Conservation (phyloP, 805 yeast species). For the Hanseniaspora mollemarum region DNA sequence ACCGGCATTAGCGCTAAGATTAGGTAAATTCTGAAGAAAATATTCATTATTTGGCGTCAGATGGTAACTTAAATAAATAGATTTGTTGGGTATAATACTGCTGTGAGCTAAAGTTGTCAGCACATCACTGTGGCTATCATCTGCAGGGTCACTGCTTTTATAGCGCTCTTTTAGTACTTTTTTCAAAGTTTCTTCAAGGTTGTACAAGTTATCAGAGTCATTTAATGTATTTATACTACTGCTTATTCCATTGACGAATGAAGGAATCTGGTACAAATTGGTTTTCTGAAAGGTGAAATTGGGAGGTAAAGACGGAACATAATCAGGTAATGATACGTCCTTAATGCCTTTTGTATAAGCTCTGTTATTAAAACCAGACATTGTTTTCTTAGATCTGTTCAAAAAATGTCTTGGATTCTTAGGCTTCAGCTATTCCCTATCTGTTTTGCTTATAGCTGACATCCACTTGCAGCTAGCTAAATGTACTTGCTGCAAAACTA, state of each 20-base stretch:
- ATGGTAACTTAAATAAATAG: slow-evolving; percentile 4
- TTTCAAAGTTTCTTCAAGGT: neutral
- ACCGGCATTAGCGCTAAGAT: neutral
- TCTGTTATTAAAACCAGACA: neutral
- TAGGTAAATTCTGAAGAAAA: slow-evolving; percentile 8
- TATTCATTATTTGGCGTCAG: slow-evolving; percentile 10
- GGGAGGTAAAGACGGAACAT: slow-evolving; percentile 6
- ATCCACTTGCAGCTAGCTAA: neutral
- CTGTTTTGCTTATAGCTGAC: neutral
- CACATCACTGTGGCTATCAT: neutral
- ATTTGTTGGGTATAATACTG: slow-evolving; percentile 6
- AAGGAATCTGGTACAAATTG: slow-evolving; percentile 7
- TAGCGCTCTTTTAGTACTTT: neutral
- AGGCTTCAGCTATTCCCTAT: no score
- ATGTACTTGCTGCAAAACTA: no score
- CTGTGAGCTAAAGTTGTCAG: neutral
- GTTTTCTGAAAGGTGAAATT: slow-evolving; percentile 11
- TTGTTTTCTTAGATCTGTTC: no score
- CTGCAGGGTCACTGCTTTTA: neutral
- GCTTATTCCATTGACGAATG: slow-evolving; percentile 3
- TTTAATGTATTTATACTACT: slow-evolving; percentile 1
- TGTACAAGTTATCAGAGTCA: slow-evolving; percentile 8
- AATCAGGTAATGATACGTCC: slow-evolving; percentile 6
- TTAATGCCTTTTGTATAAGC: neutral
- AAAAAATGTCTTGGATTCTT: no score